Evolutionary conservation across 768 basidiomycete species (phyloP).

Genomic region (Boletus rubropictus): DNA sequence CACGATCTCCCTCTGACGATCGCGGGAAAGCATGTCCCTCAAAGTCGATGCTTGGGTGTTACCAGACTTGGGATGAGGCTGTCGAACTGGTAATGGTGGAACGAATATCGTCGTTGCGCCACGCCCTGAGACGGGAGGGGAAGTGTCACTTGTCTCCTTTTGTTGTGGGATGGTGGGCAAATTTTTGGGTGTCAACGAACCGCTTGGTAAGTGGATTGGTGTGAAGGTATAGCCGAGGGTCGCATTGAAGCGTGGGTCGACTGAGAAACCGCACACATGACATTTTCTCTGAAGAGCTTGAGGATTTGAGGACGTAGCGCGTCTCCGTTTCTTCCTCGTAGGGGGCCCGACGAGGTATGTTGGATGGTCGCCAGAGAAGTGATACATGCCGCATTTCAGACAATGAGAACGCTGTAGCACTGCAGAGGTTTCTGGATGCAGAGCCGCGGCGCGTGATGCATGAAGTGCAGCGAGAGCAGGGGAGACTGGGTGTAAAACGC

Average conservation of each 20-base stretch:
- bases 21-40: slow-evolving; percentile 59
- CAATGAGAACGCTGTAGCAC: slow-evolving; percentile 35
- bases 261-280: slow-evolving; percentile 16
- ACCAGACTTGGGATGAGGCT: slow-evolving; percentile 37
- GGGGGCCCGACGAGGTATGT: slow-evolving; percentile 28
- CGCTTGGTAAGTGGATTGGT: background rate
- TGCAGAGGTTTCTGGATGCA: slow-evolving; percentile 25
- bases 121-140: background rate
- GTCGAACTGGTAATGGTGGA: slow-evolving; percentile 14
- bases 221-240: background rate
- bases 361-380: slow-evolving; percentile 37
- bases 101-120: background rate
- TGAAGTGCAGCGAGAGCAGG: slow-evolving; percentile 62
- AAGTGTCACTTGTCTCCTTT: background rate
- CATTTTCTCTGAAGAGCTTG: slow-evolving; percentile 15
- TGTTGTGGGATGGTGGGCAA: background rate
- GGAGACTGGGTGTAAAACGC: slow-evolving; percentile 44
- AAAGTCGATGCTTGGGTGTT: slow-evolving; percentile 39
- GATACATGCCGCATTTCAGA: slow-evolving; percentile 47
- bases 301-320: background rate
- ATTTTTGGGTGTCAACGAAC: background rate
- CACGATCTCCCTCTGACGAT: slow-evolving; percentile 40
- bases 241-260: background rate
- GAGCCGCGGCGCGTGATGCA: slow-evolving; percentile 34
- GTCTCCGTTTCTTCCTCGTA: slow-evolving; percentile 19